Percentiles rank a stretch among this genome's conserved stretches.
These are phyloP conservation scores for Zasmidium angulare DNA, from an alignment of 2,329 filamentous ascomycete genomes.

Conservation along the genomic window DNA sequence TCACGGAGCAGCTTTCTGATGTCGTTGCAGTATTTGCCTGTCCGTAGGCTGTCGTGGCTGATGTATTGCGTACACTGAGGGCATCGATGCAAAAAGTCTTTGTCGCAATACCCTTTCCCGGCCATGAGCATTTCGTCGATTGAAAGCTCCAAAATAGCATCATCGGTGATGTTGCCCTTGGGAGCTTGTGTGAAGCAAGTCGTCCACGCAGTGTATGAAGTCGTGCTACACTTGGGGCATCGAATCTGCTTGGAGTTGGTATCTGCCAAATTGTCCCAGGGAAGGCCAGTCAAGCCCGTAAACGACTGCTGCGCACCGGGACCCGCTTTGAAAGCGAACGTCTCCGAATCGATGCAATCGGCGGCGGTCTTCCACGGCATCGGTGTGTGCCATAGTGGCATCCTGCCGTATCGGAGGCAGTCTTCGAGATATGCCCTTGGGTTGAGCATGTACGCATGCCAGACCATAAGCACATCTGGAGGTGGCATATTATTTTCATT, in stretches of 20 bases:
- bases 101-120: conserved; percentile 63
- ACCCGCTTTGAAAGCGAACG: conserved; percentile 57
- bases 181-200: conserved; percentile 39
- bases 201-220: conserved; percentile 59
- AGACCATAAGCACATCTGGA: conserved; percentile 73
- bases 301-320: conserved; percentile 50
- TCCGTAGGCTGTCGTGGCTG: conserved; percentile 59
- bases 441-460: conserved; percentile 78
- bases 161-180: conserved; percentile 1
- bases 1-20: conserved; percentile 48
- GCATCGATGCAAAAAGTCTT: conserved; percentile 55
- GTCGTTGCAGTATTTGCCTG: conserved; percentile 62
- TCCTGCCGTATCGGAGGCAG: conserved; percentile 59
- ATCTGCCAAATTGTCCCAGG: conserved; percentile 63
- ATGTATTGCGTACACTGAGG: conserved; percentile 51
- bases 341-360: conserved; percentile 56
- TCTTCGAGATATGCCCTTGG: conserved; percentile 74
- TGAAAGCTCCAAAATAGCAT: conserved; percentile 27
- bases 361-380: conserved; percentile 67
- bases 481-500: conserved; percentile 29
- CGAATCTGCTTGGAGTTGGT: conserved; percentile 46
- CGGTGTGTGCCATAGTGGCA: conserved; percentile 59
- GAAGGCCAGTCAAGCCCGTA: conserved; percentile 46
- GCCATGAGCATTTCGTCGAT: conserved; percentile 35
- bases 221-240: conserved; percentile 56